Evolutionary conservation across 768 basidiomycete genomes (phyloP).

Genomic region (Agaricus bisporus): DNA sequence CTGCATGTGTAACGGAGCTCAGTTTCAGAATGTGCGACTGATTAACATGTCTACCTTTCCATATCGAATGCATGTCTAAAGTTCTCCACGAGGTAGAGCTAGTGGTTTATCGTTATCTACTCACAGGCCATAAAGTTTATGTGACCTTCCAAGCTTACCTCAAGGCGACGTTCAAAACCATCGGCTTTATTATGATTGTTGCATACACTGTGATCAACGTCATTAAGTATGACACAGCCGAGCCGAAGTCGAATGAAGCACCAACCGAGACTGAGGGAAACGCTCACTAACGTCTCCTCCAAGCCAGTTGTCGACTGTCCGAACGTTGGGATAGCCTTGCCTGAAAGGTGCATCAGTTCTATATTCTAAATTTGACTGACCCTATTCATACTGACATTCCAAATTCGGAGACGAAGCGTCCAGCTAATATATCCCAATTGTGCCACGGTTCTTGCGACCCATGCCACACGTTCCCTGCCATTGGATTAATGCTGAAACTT

Average conservation of each 20-base stretch:
- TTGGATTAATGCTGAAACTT: background rate
- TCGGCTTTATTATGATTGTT: constrained; percentile 90
- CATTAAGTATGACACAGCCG: background rate
- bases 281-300: constrained; percentile 67
- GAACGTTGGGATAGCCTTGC: constrained; percentile 84
- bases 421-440: constrained; percentile 87
- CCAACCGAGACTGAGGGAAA: constrained; percentile 81
- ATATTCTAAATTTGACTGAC: background rate
- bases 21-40: too few relatives aligned
- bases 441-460: constrained; percentile 91
- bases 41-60: constrained; percentile 49
- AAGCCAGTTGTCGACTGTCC: constrained; percentile 89
- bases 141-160: constrained; percentile 34
- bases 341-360: constrained; percentile 31
- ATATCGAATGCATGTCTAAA: constrained; percentile 87
- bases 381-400: constrained; percentile 58
- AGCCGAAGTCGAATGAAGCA: background rate
- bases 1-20: constrained; percentile 28
- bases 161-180: constrained; percentile 78
- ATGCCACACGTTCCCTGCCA: constrained; percentile 88
- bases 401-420: constrained; percentile 93
- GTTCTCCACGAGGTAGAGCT: constrained; percentile 93
- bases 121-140: background rate
- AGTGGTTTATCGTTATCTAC: background rate
- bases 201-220: constrained; percentile 38